These are phyloP conservation scores for Russula compacta DNA, from an alignment of 768 basidiomycete genomes.

Conservation along the genomic window DNA sequence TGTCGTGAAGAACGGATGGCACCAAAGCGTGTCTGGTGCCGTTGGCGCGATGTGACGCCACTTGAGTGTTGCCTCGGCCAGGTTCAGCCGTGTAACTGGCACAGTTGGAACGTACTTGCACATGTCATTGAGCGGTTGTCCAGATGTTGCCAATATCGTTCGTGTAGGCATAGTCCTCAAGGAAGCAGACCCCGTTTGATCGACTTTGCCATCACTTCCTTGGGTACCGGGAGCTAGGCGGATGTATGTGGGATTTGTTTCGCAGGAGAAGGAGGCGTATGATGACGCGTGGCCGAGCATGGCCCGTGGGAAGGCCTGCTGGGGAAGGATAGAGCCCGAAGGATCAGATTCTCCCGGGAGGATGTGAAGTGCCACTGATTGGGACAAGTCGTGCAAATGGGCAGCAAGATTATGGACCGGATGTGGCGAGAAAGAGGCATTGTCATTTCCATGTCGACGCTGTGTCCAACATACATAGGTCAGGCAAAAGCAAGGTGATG, in stretches of 20 bases:
- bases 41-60: conserved; percentile 99
- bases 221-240: conserved; percentile 43
- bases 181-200: conserved; percentile 1
- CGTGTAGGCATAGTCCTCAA: conserved; percentile 25
- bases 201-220: conserved; percentile 24
- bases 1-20: conserved; percentile 79
- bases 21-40: conserved; percentile 97
- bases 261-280: conserved; percentile 57
- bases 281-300: conserved; percentile 68
- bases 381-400: conserved; percentile 65
- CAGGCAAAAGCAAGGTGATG: not conserved
- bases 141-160: conserved; percentile 76
- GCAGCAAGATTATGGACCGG: conserved; percentile 63
- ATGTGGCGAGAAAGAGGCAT: conserved; percentile 59
- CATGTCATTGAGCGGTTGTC: conserved; percentile 92
- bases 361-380: conserved; percentile 75
- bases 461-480: conserved; percentile 24
- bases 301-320: conserved; percentile 85
- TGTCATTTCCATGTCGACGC: conserved; percentile 61
- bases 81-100: conserved; percentile 58
- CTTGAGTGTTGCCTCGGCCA: conserved; percentile 70
- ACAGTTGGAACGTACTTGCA: conserved; percentile 81
- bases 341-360: conserved; percentile 87
- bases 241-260: conserved; percentile 88
- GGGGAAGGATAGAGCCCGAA: conserved; percentile 80